Conservation (phyloP, 139 green algal genomes). For the Nannochloris sp. region DNA sequence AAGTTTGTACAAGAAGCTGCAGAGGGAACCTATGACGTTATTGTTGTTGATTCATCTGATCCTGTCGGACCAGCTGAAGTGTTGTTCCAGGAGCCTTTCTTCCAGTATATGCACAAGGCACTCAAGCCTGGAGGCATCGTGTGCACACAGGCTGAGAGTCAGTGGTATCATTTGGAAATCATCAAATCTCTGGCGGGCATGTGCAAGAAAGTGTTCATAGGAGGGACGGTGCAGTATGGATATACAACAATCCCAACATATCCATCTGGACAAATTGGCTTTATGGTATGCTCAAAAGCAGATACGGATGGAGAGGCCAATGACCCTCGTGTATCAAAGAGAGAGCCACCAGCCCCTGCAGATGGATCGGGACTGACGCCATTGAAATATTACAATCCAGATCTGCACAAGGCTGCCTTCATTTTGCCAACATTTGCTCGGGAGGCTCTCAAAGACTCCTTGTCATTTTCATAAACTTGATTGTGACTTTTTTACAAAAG, state of each 20-base stretch:
- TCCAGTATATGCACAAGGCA: conserved; percentile 83
- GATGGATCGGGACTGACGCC: conserved; percentile 11
- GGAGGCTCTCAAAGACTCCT: conserved; percentile 42
- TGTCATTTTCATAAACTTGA: conserved; percentile 21
- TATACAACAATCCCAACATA: conserved; percentile 97
- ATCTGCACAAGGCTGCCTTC: conserved; percentile 83
- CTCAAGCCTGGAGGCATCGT: conserved; percentile 83
- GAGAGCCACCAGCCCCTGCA: conserved; percentile 23
- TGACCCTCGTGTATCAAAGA: conserved; percentile 40
- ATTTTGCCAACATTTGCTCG: conserved; percentile 82
- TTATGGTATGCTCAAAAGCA: conserved; percentile 92
- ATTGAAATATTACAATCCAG: conserved; percentile 79
- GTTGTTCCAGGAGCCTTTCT: conserved; percentile 91
- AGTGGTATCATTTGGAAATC: conserved; percentile 81
- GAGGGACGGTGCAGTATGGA: conserved; percentile 81
- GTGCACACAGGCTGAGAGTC: conserved; percentile 68
- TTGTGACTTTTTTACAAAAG: conserved; percentile 1
- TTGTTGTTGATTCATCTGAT: conserved; percentile 97
- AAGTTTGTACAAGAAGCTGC: conserved; percentile 74
- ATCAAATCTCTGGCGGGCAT: conserved; percentile 86
- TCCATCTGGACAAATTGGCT: conserved; percentile 91
- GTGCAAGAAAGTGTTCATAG: conserved; percentile 61
- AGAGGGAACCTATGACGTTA: conserved; percentile 81
- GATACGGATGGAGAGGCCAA: conserved; percentile 10
- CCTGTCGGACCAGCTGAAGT: conserved; percentile 91